Conservation (phyloP, 257 asterid species). For the Misopates orontium region DNA sequence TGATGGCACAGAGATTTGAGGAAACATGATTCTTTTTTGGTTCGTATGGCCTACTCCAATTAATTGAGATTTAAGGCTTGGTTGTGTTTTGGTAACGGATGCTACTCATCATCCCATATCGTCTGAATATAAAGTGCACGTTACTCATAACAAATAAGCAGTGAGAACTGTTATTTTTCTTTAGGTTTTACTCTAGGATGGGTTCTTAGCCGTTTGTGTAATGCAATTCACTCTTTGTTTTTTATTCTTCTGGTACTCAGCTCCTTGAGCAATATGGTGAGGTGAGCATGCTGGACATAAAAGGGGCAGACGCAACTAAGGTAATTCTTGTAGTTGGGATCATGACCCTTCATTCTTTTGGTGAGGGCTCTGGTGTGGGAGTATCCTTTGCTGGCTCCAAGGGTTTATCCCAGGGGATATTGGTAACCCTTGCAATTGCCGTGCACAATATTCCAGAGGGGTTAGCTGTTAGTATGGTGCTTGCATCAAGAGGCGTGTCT, state of each 20-base stretch:
- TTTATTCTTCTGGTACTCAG: slow-evolving; percentile 36
- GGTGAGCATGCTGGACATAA: slow-evolving; percentile 97
- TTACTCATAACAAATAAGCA: not conserved
- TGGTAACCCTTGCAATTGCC: slow-evolving; percentile 97
- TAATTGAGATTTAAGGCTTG: too few relatives aligned
- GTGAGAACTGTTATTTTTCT: not conserved
- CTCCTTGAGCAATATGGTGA: slow-evolving; percentile 94
- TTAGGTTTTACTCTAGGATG: not conserved
- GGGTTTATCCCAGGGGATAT: slow-evolving; percentile 88
- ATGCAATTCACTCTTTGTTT: not conserved
- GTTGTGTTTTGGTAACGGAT: too few relatives aligned
- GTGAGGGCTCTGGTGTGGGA: slow-evolving; percentile 99
- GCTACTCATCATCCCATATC: too few relatives aligned
- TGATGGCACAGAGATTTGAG: too few relatives aligned
- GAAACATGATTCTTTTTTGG: too few relatives aligned
- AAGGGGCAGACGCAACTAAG: slow-evolving; percentile 98
- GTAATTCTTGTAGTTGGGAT: slow-evolving; percentile 93
- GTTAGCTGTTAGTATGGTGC: slow-evolving; percentile 98
- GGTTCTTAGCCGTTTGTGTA: not conserved
- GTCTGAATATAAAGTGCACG: not conserved
- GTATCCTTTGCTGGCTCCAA: slow-evolving; percentile 98
- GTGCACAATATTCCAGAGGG: slow-evolving; percentile 99
- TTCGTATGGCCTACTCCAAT: not conserved
- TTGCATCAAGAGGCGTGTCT: slow-evolving; percentile 95
- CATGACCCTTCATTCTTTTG: slow-evolving; percentile 98